Evolutionary conservation across 1,139 yeast species (phyloP).

Genomic region (Saccharomycopsis hybrid): DNA sequence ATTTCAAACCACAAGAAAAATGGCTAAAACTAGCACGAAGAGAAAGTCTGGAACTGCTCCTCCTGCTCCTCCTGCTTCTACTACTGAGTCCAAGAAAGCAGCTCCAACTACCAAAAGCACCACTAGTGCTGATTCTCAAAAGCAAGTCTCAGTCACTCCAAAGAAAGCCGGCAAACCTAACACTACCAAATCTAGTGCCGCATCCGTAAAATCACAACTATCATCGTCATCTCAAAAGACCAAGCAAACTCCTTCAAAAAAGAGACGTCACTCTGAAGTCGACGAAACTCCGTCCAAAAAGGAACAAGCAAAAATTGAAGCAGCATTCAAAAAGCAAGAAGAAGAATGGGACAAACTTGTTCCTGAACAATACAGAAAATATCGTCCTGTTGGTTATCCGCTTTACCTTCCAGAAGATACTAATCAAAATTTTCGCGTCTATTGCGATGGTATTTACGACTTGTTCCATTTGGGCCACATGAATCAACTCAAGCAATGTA

Average conservation of each 20-base stretch:
- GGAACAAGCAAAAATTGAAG: constrained; percentile 36
- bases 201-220: too few relatives aligned
- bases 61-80: background rate
- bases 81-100: background rate
- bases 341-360: constrained; percentile 49
- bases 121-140: too few relatives aligned
- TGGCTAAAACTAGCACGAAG: background rate
- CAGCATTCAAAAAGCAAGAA: constrained; percentile 45
- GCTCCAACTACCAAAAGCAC: background rate
- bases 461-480: constrained; percentile 94
- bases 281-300: constrained; percentile 29
- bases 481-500: constrained; percentile 95
- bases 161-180: too few relatives aligned
- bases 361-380: constrained; percentile 60
- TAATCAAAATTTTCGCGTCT: constrained; percentile 75
- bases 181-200: too few relatives aligned
- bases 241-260: background rate
- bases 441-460: constrained; percentile 98
- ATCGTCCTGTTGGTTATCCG: constrained; percentile 61
- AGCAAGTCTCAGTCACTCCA: too few relatives aligned
- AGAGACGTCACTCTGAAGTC: constrained; percentile 11
- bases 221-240: too few relatives aligned
- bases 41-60: background rate
- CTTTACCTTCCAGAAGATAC: constrained; percentile 69
- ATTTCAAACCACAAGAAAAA: background rate